phyloP scores from a whole-genome alignment of 495 filamentous ascomycete species.

The Lasiosphaeria miniovina region DNA sequence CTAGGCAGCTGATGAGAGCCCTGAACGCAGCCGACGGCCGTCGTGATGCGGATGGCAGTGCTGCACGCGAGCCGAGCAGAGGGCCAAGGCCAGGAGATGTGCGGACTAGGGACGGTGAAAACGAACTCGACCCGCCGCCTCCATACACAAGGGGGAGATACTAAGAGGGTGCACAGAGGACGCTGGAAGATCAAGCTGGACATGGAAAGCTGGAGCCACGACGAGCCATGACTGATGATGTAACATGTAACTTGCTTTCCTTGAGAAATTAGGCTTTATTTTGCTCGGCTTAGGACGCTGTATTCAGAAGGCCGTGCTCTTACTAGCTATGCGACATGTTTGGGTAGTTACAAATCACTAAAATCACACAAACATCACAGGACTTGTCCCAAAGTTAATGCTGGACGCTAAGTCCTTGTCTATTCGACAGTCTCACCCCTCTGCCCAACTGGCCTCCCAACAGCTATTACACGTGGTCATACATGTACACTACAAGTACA shows the following conservation, averaged over 20 bases:
- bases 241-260: too few relatives aligned
- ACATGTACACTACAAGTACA: slow-evolving; percentile 78
- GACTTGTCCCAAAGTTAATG: neutral
- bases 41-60: slow-evolving; percentile 51
- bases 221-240: too few relatives aligned
- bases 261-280: too few relatives aligned
- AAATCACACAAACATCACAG: too few relatives aligned
- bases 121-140: slow-evolving; percentile 3
- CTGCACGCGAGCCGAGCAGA: slow-evolving; percentile 28
- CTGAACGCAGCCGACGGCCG: slow-evolving; percentile 71
- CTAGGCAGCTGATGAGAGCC: slow-evolving; percentile 56
- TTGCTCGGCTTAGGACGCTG: too few relatives aligned
- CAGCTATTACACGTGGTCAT: slow-evolving; percentile 16
- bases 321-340: too few relatives aligned
- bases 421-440: slow-evolving; percentile 16
- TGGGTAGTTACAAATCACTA: too few relatives aligned
- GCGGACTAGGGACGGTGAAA: slow-evolving; percentile 54
- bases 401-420: slow-evolving; percentile 12
- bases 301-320: too few relatives aligned
- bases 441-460: neutral
- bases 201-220: neutral
- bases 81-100: slow-evolving; percentile 7
- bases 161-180: neutral
- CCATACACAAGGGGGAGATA: neutral
- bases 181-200: neutral